These are phyloP conservation scores for Apiospora phragmitis DNA, from an alignment of 2,329 filamentous ascomycete species.

Conservation along the genomic window DNA sequence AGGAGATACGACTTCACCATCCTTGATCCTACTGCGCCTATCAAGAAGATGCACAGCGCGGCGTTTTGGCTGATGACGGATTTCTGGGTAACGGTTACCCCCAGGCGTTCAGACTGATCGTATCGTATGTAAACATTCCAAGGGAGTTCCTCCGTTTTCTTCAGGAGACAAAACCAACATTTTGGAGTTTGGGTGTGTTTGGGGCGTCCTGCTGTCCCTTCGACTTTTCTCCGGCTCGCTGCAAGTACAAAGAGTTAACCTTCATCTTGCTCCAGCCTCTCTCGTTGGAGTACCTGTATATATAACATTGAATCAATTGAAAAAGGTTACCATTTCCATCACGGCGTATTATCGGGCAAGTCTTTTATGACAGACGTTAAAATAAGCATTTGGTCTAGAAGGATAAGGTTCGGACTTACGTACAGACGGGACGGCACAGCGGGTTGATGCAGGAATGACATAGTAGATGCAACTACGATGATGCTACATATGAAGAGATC, in stretches of 20 bases:
- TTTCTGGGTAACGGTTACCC: slow-evolving; percentile 34
- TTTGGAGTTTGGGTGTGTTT: neutral
- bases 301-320: neutral
- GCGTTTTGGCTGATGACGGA: slow-evolving; percentile 37
- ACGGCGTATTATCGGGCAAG: neutral
- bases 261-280: neutral
- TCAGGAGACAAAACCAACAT: neutral
- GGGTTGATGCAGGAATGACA: neutral
- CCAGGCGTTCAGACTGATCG: neutral
- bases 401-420: neutral
- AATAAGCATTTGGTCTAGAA: neutral
- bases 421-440: neutral
- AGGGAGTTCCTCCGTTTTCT: neutral
- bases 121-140: fast-evolving
- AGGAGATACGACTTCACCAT: slow-evolving; percentile 35
- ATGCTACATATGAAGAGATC: too few relatives aligned
- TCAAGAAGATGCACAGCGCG: slow-evolving; percentile 32
- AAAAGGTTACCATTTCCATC: neutral
- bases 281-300: neutral
- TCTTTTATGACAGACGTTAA: neutral
- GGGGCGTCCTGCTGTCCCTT: neutral
- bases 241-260: neutral
- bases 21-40: slow-evolving; percentile 33
- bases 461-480: neutral
- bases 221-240: neutral